Percentiles rank a stretch among this genome's conserved stretches.
These are phyloP conservation scores for Pyrus hybrid DNA, from an alignment of 331 rosid species.

Conservation along the genomic window DNA sequence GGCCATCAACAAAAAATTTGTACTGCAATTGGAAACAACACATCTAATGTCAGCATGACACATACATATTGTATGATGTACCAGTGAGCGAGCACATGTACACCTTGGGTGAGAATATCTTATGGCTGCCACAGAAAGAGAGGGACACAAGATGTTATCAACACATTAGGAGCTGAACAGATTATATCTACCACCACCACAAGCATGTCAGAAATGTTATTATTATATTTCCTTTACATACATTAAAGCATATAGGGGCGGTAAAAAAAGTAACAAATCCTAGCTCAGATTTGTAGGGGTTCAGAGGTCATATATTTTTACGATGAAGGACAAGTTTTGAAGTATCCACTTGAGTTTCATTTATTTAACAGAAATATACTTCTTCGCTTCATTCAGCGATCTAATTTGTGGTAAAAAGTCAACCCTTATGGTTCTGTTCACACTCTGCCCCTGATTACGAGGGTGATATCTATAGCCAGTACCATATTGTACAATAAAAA, in stretches of 20 bases:
- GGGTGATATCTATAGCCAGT: background rate
- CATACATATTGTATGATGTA: background rate
- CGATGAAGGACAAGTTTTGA: background rate
- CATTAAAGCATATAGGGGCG: background rate
- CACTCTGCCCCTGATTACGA: background rate
- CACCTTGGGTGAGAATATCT: background rate
- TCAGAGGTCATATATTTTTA: background rate
- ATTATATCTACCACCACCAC: background rate
- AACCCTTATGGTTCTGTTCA: background rate
- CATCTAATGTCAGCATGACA: conserved; percentile 16
- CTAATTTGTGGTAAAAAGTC: background rate
- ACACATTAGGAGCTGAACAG: background rate
- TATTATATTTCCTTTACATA: background rate
- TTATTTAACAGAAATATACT: background rate
- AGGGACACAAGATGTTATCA: background rate
- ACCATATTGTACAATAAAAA: background rate
- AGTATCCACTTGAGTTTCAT: background rate
- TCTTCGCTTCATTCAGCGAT: background rate
- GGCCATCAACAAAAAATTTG: conserved; percentile 90
- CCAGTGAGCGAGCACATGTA: conserved; percentile 4
- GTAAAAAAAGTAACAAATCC: background rate
- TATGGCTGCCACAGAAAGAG: background rate
- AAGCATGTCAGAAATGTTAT: background rate
- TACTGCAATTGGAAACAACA: conserved; percentile 64
- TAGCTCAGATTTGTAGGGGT: background rate